Evolutionary conservation across 106 monocot genomes (phyloP), one percentile per base, ranked within the genome.

Genomic region (Dendrobium huoshanense): DNA sequence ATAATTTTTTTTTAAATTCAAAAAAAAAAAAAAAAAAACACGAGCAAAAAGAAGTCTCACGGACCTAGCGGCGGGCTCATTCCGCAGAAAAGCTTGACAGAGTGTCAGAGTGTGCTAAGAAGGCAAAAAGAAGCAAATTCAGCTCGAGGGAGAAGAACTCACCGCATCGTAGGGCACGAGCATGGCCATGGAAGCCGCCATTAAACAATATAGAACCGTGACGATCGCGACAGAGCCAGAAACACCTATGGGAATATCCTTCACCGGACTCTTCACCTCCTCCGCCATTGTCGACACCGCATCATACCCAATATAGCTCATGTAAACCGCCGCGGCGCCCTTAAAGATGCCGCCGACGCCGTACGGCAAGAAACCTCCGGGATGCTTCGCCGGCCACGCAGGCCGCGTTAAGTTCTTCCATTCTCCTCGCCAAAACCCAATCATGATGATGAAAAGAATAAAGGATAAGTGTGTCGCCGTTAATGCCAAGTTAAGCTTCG

Each of bases 271-370:
- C 79, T 86, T 80, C 43, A 91, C 91, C 87, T 99, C 98, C 87
- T 99, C 98, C 41, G 98, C 98, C 98, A 99, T 93, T 27, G 98
- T 99, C n/a, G 98, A 99, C 41, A 99, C 98, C 81, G 98, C 98
- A 73, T 99, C 98, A 85, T 95, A 99, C 22, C 98, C 98, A 58
- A 99, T 95, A 83, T 99, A 99, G 82, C 95, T 95, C 19, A 99
- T 64, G 82, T 95, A 99, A 11, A 99, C 95, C 86, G 85, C 77
- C 54, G 98, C 86, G 0, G 98, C 95, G 18, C 95, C 95, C 33
- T 85, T 80, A 87, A 99, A 93, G 1, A 99, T 90, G 4, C 95
- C 98, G 42, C 82, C 48, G 13, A 77, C 83, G 40, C 95, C 92
- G 79, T 87, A 84, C 9, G 98, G 98, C 17, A 91, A 61, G 79